phyloP scores from a whole-genome alignment of 2,329 filamentous ascomycete species.

The Fusarium sp. region DNA sequence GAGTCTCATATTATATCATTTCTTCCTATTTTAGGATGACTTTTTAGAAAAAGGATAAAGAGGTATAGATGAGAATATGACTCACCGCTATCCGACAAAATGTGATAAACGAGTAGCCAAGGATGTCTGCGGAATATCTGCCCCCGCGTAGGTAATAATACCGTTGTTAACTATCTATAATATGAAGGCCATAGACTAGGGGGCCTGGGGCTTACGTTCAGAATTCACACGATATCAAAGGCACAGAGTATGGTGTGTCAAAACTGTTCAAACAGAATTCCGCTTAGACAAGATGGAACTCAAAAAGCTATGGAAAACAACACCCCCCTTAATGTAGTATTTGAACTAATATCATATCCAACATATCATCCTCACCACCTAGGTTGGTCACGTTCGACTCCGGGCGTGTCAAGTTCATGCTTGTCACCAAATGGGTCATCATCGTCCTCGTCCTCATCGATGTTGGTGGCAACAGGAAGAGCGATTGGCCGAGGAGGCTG shows the following conservation, averaged over 20 bases:
- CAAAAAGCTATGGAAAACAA: background rate
- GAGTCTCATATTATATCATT: too few relatives aligned
- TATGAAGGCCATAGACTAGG: background rate
- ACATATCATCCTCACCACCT: constrained; percentile 41
- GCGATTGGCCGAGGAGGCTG: constrained; percentile 35
- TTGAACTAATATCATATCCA: background rate
- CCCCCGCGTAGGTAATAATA: too few relatives aligned
- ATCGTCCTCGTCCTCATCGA: constrained; percentile 84
- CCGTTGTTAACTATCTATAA: background rate
- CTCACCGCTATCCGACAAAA: too few relatives aligned
- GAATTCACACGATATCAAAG: background rate
- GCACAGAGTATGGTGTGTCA: background rate
- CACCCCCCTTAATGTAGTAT: background rate
- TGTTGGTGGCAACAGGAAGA: constrained; percentile 52
- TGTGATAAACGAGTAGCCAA: too few relatives aligned
- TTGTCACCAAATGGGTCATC: constrained; percentile 88
- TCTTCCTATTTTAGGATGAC: too few relatives aligned
- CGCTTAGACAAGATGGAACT: background rate
- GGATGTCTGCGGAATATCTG: too few relatives aligned
- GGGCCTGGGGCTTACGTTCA: background rate
- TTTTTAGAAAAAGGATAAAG: too few relatives aligned
- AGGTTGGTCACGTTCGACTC: constrained; percentile 47
- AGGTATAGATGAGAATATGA: too few relatives aligned
- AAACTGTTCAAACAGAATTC: background rate
- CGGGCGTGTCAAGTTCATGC: constrained; percentile 70